Percentiles rank a stretch among this genome's conserved stretches.
These are phyloP conservation scores for Venturia carpophila DNA, from an alignment of 2,329 filamentous ascomycete species.

Conservation along the genomic window DNA sequence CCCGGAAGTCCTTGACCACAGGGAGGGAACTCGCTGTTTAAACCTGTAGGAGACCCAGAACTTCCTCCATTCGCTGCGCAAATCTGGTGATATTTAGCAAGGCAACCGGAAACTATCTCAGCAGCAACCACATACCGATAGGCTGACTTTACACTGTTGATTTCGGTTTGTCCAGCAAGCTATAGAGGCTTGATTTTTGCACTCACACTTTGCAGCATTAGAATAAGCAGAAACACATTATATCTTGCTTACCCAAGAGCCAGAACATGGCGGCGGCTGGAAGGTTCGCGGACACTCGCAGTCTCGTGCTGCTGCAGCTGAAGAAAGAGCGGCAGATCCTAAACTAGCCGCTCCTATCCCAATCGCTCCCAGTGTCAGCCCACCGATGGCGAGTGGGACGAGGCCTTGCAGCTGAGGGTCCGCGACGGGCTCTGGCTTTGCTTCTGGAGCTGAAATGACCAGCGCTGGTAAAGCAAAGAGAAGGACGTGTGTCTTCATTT, in stretches of 20 bases:
- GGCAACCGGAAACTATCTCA: background rate
- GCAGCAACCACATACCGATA: background rate
- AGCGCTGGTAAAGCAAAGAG: background rate
- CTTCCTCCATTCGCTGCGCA: background rate
- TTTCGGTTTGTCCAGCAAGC: background rate
- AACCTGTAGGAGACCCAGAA: background rate
- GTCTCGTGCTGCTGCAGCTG: background rate
- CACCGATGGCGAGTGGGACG: background rate
- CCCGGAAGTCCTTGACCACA: background rate
- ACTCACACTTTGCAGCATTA: background rate
- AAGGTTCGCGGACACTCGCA: constrained; percentile 5
- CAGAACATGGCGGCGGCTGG: constrained; percentile 5
- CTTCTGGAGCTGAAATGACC: background rate
- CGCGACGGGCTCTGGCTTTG: background rate
- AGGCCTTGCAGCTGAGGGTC: constrained; percentile 1
- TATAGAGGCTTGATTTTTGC: constrained; percentile 10
- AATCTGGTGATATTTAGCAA: background rate
- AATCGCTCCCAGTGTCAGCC: background rate
- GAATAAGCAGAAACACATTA: background rate
- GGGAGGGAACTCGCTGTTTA: constrained; percentile 4
- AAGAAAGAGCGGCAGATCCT: background rate
- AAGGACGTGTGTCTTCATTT: background rate
- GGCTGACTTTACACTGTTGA: constrained; percentile 8
- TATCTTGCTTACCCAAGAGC: background rate
- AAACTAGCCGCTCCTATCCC: background rate